These are phyloP conservation scores for Fusarium dlaminii DNA, from an alignment of 2,329 filamentous ascomycete species.

Conservation along the genomic window DNA sequence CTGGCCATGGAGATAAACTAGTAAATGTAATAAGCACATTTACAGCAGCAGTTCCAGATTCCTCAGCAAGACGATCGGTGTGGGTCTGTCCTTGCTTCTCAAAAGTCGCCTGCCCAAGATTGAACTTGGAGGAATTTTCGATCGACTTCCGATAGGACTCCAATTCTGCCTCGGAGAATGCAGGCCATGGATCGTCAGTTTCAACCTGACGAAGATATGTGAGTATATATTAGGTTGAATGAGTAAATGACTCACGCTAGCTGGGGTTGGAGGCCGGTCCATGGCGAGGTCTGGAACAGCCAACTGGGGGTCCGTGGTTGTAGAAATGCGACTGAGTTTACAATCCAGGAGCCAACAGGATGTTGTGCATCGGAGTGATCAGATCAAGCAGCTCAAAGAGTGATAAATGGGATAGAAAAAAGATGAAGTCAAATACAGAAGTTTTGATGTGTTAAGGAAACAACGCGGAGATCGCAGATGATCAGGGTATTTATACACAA, in stretches of 20 bases:
- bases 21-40: not conserved
- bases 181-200: not conserved
- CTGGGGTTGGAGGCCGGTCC: not conserved
- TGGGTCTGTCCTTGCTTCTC: rapidly evolving
- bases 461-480: not conserved
- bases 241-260: not conserved
- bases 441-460: not conserved
- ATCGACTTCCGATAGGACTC: not conserved
- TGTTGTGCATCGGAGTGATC: not conserved
- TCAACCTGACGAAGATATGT: not conserved
- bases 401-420: not conserved
- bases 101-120: not conserved
- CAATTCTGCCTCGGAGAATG: not conserved
- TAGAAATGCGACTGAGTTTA: no score
- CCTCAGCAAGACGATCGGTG: rapidly evolving
- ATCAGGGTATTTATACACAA: not conserved
- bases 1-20: not conserved
- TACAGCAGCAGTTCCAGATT: not conserved
- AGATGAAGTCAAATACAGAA: not conserved
- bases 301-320: not conserved
- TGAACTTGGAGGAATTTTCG: not conserved
- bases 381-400: not conserved
- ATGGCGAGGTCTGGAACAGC: not conserved
- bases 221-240: not conserved
- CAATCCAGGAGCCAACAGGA: not conserved